These are phyloP conservation scores for Cercospora brassicicola DNA, from an alignment of 2,329 filamentous ascomycete genomes.

Conservation along the genomic window DNA sequence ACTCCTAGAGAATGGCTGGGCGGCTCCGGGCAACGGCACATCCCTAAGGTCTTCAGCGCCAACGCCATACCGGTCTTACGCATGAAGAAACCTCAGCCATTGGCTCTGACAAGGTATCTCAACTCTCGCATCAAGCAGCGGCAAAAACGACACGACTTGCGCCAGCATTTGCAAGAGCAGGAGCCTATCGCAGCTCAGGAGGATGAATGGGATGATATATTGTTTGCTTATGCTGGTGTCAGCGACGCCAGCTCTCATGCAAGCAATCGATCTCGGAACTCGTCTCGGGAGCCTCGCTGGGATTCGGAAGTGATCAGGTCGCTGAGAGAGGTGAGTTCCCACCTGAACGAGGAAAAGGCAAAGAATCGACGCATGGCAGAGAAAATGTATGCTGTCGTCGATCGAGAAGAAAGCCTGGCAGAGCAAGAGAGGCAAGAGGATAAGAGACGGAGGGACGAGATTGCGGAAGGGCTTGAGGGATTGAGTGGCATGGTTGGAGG, in stretches of 20 bases:
- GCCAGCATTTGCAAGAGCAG: constrained; percentile 47
- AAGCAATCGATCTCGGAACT: not conserved
- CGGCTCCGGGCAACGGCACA: constrained; percentile 51
- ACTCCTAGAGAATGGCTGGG: constrained; percentile 41
- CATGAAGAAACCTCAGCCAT: constrained; percentile 64
- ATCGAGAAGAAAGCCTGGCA: constrained; percentile 49
- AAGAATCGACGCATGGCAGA: constrained; percentile 39
- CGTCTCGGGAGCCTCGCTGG: not conserved
- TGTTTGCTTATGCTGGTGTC: constrained; percentile 30
- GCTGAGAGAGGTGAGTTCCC: not conserved
- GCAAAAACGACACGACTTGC: constrained; percentile 44
- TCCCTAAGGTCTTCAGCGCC: constrained; percentile 61
- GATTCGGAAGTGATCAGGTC: not conserved
- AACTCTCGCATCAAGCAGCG: constrained; percentile 52
- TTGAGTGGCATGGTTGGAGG: constrained; percentile 9
- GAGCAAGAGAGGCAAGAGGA: constrained; percentile 39
- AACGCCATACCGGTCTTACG: constrained; percentile 65
- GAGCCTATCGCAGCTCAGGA: constrained; percentile 45
- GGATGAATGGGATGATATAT: constrained; percentile 51
- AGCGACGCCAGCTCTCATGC: constrained; percentile 17
- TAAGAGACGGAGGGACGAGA: not conserved
- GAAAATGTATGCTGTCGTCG: constrained; percentile 51
- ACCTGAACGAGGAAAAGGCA: constrained; percentile 30
- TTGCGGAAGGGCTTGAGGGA: not conserved
- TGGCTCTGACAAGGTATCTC: constrained; percentile 59